phyloP scores from a whole-genome alignment of 179 eudicot species.

The Monotropa hypopitys region DNA sequence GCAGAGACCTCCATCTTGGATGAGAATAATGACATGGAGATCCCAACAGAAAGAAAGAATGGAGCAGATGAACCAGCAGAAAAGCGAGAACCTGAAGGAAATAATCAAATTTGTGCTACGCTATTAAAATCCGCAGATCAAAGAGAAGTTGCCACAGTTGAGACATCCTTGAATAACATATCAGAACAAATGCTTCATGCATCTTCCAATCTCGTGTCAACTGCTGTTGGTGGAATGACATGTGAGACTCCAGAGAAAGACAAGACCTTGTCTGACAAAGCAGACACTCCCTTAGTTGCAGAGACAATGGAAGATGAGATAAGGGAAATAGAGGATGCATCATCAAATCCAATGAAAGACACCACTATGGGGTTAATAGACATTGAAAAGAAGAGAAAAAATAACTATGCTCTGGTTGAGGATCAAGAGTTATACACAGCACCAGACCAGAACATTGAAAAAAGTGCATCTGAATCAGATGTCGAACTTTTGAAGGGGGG shows the following conservation, averaged over 20 bases:
- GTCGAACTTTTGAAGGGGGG: not conserved
- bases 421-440: not conserved
- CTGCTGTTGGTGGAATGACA: not conserved
- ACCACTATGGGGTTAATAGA: not conserved
- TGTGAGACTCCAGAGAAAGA: not conserved
- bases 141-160: not conserved
- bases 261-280: not conserved
- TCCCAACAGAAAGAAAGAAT: not conserved
- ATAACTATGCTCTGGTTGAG: not conserved
- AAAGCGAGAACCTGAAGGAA: not conserved
- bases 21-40: not conserved
- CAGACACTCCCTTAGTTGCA: slow-evolving; percentile 1
- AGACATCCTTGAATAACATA: not conserved
- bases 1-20: not conserved
- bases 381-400: not conserved
- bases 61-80: slow-evolving; percentile 1
- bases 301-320: not conserved
- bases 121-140: not conserved
- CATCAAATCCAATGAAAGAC: not conserved
- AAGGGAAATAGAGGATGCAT: not conserved
- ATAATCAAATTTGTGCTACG: not conserved
- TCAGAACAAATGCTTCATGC: not conserved
- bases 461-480: not conserved
- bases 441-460: not conserved
- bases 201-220: not conserved